Evolutionary conservation across 1,284 basidiomycete species (phyloP).

Genomic region (Apiotrichum porosum): DNA sequence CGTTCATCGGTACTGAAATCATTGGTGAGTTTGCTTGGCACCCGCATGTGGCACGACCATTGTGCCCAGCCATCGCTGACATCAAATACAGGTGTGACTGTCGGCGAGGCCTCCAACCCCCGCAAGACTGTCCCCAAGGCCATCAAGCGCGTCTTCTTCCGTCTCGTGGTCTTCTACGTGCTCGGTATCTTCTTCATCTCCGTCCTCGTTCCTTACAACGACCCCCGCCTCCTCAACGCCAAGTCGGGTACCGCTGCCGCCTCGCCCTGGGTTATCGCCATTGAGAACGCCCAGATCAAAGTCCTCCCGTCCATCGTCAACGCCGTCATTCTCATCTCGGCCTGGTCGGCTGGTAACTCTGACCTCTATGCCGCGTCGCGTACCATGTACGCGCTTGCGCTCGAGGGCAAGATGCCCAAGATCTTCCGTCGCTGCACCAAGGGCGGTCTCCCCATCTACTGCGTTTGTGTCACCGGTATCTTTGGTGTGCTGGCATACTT

Average conservation of each 20-base stretch:
- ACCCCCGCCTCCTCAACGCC: constrained; percentile 56
- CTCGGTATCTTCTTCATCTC: constrained; percentile 53
- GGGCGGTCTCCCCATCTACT: constrained; percentile 63
- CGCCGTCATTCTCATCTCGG: constrained; percentile 61
- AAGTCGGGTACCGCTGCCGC: constrained; percentile 56
- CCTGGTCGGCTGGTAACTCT: constrained; percentile 79
- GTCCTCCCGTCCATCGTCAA: constrained; percentile 54
- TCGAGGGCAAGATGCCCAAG: constrained; percentile 65
- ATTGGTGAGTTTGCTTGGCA: constrained; percentile 58
- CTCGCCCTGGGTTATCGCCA: constrained; percentile 74
- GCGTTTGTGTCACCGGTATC: constrained; percentile 54
- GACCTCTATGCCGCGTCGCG: constrained; percentile 75
- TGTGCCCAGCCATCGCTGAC: too few relatives aligned
- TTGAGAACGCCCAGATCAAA: constrained; percentile 68
- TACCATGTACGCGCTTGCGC: constrained; percentile 72
- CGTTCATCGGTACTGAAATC: constrained; percentile 77
- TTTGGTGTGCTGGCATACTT: constrained; percentile 58
- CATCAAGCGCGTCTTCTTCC: constrained; percentile 72
- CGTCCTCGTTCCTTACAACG: constrained; percentile 70
- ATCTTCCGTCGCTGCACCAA: constrained; percentile 56
- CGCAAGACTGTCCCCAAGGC: constrained; percentile 74
- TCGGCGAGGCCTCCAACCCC: constrained; percentile 59
- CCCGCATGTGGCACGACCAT: too few relatives aligned
- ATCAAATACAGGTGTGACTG: constrained; percentile 50
- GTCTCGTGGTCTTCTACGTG: constrained; percentile 67